Evolutionary conservation across 2,329 filamentous ascomycete species (phyloP).

Genomic region (Diaporthe vexans): DNA sequence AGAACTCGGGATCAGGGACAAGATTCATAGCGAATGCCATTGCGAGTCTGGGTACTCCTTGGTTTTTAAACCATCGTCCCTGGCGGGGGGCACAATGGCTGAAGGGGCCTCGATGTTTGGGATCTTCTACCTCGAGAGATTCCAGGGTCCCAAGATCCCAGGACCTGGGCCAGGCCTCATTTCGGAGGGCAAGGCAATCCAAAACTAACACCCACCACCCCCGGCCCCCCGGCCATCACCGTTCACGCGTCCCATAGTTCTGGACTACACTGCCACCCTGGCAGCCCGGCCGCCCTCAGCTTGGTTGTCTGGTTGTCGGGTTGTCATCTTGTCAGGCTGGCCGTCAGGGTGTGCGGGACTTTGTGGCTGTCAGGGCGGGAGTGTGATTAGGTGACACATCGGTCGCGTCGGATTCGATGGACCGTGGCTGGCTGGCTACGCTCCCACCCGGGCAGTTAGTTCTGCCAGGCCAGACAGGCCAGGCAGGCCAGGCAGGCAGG

Average conservation of each 20-base stretch:
- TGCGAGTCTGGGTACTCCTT: conserved; percentile 27
- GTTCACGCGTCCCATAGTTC: conserved; percentile 30
- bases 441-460: too few relatives aligned
- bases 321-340: too few relatives aligned
- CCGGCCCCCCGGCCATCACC: conserved; percentile 17
- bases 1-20: conserved; percentile 1
- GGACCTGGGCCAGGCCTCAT: conserved; percentile 29
- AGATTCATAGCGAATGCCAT: neutral
- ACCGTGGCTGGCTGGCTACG: conserved; percentile 2
- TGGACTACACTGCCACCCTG: conserved; percentile 20
- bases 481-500: neutral
- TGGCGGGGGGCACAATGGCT: neutral
- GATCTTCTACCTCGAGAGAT: conserved; percentile 15
- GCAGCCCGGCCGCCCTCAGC: neutral
- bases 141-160: conserved; percentile 24
- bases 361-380: conserved; percentile 3
- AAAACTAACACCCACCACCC: conserved; percentile 7
- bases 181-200: conserved; percentile 28
- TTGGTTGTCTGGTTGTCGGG: neutral
- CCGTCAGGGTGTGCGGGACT: neutral
- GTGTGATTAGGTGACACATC: conserved; percentile 33
- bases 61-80: conserved; percentile 19
- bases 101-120: conserved; percentile 4
- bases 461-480: neutral
- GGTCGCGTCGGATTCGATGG: conserved; percentile 23